phyloP scores from a whole-genome alignment of 1,284 basidiomycete genomes.

The Ustilago curta region DNA sequence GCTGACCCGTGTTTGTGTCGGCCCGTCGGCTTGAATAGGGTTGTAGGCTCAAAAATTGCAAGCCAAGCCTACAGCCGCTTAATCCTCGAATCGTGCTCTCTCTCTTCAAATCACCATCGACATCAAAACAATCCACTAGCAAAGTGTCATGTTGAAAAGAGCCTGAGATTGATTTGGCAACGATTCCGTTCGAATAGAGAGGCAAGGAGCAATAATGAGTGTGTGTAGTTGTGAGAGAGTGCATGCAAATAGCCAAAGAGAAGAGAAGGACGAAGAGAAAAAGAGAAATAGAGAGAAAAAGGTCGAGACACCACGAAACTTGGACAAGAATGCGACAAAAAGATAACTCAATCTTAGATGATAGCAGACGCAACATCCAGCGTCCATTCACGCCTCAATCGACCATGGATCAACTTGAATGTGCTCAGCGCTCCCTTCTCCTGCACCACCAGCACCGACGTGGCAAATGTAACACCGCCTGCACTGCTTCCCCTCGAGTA shows the following conservation, averaged over 20 bases:
- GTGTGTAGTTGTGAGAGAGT: neutral
- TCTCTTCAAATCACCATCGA: too few species aligned
- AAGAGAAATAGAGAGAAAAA: neutral
- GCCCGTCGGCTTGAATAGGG: too few species aligned
- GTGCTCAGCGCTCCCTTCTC: conserved; percentile 88
- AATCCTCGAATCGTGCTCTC: too few species aligned
- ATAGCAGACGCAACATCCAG: conserved; percentile 45
- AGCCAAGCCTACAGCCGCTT: too few species aligned
- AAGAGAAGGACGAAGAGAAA: neutral
- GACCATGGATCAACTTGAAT: conserved; percentile 80
- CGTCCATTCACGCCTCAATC: conserved; percentile 79
- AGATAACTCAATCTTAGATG: conserved; percentile 6
- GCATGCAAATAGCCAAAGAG: conserved; percentile 1
- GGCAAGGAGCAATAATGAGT: too few species aligned
- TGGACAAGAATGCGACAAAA: neutral
- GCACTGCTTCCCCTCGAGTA: conserved; percentile 30
- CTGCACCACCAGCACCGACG: conserved; percentile 79
- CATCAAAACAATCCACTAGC: too few species aligned
- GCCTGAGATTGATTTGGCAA: too few species aligned
- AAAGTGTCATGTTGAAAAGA: too few species aligned
- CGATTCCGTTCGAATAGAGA: too few species aligned
- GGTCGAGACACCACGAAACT: neutral
- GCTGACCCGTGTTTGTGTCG: too few species aligned
- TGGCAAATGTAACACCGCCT: conserved; percentile 65
- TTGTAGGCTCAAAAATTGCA: too few species aligned